Base-by-base conservation (phyloP, 2,329 filamentous ascomycete species). In the Sclerotinia spermophila region DNA sequence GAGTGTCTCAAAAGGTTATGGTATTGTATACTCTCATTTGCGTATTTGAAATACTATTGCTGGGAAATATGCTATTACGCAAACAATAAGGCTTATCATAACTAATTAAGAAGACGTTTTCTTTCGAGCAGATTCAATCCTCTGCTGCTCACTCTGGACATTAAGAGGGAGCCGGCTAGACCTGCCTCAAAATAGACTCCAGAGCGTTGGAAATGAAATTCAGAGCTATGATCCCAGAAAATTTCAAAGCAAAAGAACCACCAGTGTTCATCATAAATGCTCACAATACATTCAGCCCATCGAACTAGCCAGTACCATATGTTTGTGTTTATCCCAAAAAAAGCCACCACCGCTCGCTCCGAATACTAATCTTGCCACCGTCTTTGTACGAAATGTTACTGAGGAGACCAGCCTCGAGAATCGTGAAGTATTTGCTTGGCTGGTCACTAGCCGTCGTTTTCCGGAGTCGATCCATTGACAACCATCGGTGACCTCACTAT, bases 401-500 rank as follows among this genome's bases (percentile, higher is more conserved):
- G 35, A 67, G n/a, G 53, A n/a, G n/a, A 33, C 33, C 61, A 21
- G 48, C 35, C n/a, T 56, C 19, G 17, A 24, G 27, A 30, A 21
- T n/a, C 19, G 19, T 17, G 35, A 6, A 56, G 35, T 13, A 67
- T 27, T 15, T 27, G 5, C 27, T 27, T 53, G n/a, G n/a, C 27
- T 15, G 3, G 13, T 30, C 5, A 45, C 38, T 11, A 44, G 30
- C 2, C 24, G 27, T n/a, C 44, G 3, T 6, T 67, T 21, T 38
- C 27, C 19, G 44, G 67, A 19, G 67, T 61, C 8, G 69, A 70
- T n/a, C 69, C 69, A 53, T 70, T 67, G 7, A 53, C 64, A 4
- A 70, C 55, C 62, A 70, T 42, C 13, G 69, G 69, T 5, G 62
- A 48, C 38, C 33, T 42, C 7, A n/a, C 42, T 8, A 6, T 42